Evolutionary conservation across 140 eudicot species (phyloP).

Genomic region (Anethum foeniculum): DNA sequence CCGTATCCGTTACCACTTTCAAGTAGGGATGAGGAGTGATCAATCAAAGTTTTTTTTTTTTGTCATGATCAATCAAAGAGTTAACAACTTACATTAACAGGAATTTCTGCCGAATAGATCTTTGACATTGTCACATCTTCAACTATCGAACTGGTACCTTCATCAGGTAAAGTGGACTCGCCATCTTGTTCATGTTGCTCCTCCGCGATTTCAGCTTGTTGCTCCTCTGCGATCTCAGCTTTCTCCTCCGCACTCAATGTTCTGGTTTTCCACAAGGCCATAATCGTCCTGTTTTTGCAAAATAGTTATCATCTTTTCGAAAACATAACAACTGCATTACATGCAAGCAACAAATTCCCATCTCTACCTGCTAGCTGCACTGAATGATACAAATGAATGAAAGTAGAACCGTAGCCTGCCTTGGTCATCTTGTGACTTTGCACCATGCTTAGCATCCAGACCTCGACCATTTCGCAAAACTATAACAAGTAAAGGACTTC

Average conservation of each 20-base stretch:
- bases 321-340: background rate
- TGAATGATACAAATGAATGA: slow-evolving; percentile 77
- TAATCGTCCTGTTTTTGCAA: slow-evolving; percentile 52
- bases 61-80: background rate
- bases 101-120: slow-evolving; percentile 56
- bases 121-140: slow-evolving; percentile 63
- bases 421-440: slow-evolving; percentile 70
- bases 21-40: background rate
- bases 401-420: slow-evolving; percentile 76
- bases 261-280: slow-evolving; percentile 87
- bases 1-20: background rate
- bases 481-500: slow-evolving; percentile 71
- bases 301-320: background rate
- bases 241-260: slow-evolving; percentile 46
- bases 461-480: slow-evolving; percentile 73
- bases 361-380: slow-evolving; percentile 66
- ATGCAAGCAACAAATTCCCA: background rate
- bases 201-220: slow-evolving; percentile 27
- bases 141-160: slow-evolving; percentile 35
- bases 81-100: slow-evolving; percentile 45
- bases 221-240: slow-evolving; percentile 37
- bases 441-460: slow-evolving; percentile 78
- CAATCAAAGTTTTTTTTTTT: too few relatives aligned
- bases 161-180: slow-evolving; percentile 34
- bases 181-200: slow-evolving; percentile 46